Percentiles rank a stretch among this genome's conserved stretches.
Evolutionary conservation across 1,139 yeast genomes (phyloP).

Genomic region (Sugiyamaella xylanicola): DNA sequence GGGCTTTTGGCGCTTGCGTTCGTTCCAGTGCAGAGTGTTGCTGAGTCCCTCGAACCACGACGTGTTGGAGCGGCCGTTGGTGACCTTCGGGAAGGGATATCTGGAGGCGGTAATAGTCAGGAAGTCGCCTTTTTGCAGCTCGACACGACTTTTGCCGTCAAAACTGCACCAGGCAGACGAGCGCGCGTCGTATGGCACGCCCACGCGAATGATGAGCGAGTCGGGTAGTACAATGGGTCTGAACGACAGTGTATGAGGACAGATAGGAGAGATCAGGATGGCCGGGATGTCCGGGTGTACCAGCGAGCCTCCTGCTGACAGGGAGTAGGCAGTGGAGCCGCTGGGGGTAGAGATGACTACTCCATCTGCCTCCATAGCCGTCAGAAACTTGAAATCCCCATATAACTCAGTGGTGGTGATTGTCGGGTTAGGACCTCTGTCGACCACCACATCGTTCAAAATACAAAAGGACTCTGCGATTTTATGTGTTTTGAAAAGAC

Average conservation of each 20-base stretch:
- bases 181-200: conserved; percentile 67
- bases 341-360: conserved; percentile 83
- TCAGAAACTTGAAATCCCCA: conserved; percentile 72
- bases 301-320: conserved; percentile 85
- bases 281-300: conserved; percentile 87
- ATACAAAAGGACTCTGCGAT: conserved; percentile 54
- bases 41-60: conserved; percentile 55
- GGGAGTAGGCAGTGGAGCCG: conserved; percentile 88
- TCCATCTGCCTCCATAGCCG: conserved; percentile 90
- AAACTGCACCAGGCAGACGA: conserved; percentile 79
- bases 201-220: conserved; percentile 63
- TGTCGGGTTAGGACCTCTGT: conserved; percentile 81
- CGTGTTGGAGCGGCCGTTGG: conserved; percentile 45
- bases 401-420: conserved; percentile 75
- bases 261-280: conserved; percentile 76
- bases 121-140: conserved; percentile 67
- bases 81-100: conserved; percentile 76
- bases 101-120: conserved; percentile 71
- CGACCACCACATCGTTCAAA: conserved; percentile 81
- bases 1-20: conserved; percentile 48
- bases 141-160: conserved; percentile 76
- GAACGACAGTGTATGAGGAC: conserved; percentile 82
- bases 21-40: conserved; percentile 58
- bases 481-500: conserved; percentile 41
- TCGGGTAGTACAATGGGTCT: conserved; percentile 81